Evolutionary conservation across 805 yeast genomes (phyloP).

Genomic region (Monosporozyma solicola): DNA sequence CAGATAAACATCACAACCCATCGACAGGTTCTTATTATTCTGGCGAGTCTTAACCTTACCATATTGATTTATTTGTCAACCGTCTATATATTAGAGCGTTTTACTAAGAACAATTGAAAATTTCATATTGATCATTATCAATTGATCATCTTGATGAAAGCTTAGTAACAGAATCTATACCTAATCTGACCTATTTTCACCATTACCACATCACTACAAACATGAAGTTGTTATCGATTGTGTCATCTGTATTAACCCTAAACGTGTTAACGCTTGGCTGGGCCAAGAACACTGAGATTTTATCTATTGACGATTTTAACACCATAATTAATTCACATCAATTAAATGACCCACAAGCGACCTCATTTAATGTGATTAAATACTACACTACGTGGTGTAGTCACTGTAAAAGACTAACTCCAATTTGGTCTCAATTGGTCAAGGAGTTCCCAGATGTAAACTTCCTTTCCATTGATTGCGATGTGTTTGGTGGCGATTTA

Average conservation of each 20-base stretch:
- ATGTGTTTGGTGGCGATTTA: constrained; percentile 24
- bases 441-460: constrained; percentile 25
- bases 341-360: neutral
- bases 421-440: constrained; percentile 44
- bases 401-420: constrained; percentile 53
- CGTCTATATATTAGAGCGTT: no score
- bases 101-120: no score
- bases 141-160: no score
- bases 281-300: neutral
- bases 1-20: no score
- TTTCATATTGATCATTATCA: no score
- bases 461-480: constrained; percentile 30
- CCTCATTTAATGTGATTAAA: constrained; percentile 27
- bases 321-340: neutral
- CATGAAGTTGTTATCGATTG: neutral
- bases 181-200: neutral
- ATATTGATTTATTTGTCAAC: no score
- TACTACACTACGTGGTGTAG: constrained; percentile 64
- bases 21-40: no score
- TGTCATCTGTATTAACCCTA: neutral
- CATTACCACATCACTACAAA: neutral
- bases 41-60: no score
- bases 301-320: neutral
- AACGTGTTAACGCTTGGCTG: neutral
- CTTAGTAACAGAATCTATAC: neutral